These are phyloP conservation scores for Elsinoe perseae DNA, from an alignment of 2,329 filamentous ascomycete genomes.

Conservation along the genomic window DNA sequence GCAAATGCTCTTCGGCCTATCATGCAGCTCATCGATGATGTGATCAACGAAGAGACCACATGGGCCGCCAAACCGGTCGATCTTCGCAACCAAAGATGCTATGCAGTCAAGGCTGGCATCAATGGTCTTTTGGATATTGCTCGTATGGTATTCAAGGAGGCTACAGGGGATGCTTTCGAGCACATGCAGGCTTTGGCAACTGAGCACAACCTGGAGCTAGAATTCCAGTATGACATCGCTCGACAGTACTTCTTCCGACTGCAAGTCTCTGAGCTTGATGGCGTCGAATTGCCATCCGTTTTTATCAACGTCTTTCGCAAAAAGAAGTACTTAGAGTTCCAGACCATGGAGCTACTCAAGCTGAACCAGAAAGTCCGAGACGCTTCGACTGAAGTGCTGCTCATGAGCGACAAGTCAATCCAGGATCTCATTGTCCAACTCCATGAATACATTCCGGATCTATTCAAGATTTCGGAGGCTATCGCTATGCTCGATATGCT, in stretches of 20 bases:
- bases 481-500: constrained; percentile 68
- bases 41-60: constrained; percentile 72
- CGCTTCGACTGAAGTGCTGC: constrained; percentile 73
- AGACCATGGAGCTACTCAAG: constrained; percentile 77
- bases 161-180: constrained; percentile 66
- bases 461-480: constrained; percentile 81
- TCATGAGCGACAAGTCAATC: constrained; percentile 69
- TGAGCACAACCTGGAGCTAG: constrained; percentile 53
- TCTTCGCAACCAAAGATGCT: constrained; percentile 79
- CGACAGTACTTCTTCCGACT: constrained; percentile 76
- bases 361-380: constrained; percentile 66
- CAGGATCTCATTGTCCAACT: constrained; percentile 64
- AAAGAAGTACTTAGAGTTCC: constrained; percentile 74
- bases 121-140: constrained; percentile 84
- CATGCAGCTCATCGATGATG: constrained; percentile 55
- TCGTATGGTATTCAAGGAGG: constrained; percentile 81
- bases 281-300: constrained; percentile 52
- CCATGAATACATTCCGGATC: constrained; percentile 58
- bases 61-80: constrained; percentile 76
- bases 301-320: constrained; percentile 72
- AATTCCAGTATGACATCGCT: constrained; percentile 66
- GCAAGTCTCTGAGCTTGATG: constrained; percentile 53
- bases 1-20: constrained; percentile 55
- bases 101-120: constrained; percentile 73
- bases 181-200: constrained; percentile 62